Conservation (phyloP, 2,329 filamentous ascomycete species). For the Alternaria metachromatica region DNA sequence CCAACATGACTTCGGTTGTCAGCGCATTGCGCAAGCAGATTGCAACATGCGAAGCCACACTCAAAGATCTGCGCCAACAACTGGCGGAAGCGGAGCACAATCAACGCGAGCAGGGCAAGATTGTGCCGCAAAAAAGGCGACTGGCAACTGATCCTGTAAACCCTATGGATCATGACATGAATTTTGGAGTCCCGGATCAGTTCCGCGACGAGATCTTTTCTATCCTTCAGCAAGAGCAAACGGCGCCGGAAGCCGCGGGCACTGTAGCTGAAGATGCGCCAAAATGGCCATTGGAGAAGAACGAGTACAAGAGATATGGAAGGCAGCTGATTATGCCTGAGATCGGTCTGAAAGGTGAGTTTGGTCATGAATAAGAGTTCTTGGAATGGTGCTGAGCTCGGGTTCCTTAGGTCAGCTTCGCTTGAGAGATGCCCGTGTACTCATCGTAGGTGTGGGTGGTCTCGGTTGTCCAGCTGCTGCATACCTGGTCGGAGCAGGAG, state of each 20-base stretch:
- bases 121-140: conserved; percentile 25
- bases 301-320: conserved; percentile 87
- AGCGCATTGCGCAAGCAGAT: conserved; percentile 53
- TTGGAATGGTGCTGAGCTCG: background rate
- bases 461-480: conserved; percentile 89
- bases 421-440: conserved; percentile 72
- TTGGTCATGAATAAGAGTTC: background rate
- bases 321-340: conserved; percentile 88
- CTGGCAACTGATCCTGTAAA: conserved; percentile 28
- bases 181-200: conserved; percentile 51
- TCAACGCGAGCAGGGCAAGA: conserved; percentile 34
- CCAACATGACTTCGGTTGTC: conserved; percentile 33
- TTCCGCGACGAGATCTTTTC: conserved; percentile 53
- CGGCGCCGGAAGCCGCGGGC: background rate
- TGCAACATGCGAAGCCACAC: conserved; percentile 50
- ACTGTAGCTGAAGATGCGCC: conserved; percentile 9
- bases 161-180: conserved; percentile 45
- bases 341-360: conserved; percentile 74
- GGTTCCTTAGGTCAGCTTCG: conserved; percentile 71
- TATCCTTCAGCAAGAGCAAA: conserved; percentile 36
- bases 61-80: conserved; percentile 50
- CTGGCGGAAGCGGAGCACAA: conserved; percentile 52
- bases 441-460: conserved; percentile 87
- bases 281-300: conserved; percentile 70
- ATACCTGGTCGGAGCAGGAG: conserved; percentile 90